phyloP scores from a whole-genome alignment of 495 filamentous ascomycete species.

The Glarea lozoyensis region DNA sequence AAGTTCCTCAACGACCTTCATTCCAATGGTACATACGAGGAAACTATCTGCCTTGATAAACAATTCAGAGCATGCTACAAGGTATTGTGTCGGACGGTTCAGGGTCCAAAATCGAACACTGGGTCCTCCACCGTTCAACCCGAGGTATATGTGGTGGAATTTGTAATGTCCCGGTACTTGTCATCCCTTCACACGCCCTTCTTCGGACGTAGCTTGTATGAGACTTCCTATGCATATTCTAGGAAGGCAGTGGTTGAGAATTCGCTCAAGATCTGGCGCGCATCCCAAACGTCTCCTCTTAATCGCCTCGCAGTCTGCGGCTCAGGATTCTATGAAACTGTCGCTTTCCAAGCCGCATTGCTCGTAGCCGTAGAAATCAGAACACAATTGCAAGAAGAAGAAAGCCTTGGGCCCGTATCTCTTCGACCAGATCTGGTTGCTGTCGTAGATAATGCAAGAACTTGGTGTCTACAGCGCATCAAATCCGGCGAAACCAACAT shows the following conservation, averaged over 20 bases:
- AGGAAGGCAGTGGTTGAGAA: slow-evolving; percentile 35
- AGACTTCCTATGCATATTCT: slow-evolving; percentile 32
- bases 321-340: slow-evolving; percentile 37
- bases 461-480: slow-evolving; percentile 33
- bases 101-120: slow-evolving; percentile 20
- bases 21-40: slow-evolving; percentile 27
- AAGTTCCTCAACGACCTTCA: slow-evolving; percentile 38
- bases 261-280: slow-evolving; percentile 39
- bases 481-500: slow-evolving; percentile 45
- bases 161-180: slow-evolving; percentile 28
- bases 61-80: slow-evolving; percentile 28
- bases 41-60: slow-evolving; percentile 27
- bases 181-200: slow-evolving; percentile 31
- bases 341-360: slow-evolving; percentile 31
- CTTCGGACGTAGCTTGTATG: slow-evolving; percentile 22
- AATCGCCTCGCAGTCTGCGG: slow-evolving; percentile 33
- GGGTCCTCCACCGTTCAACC: slow-evolving; percentile 20
- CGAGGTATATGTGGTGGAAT: slow-evolving; percentile 25
- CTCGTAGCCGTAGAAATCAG: slow-evolving; percentile 39
- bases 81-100: slow-evolving; percentile 29
- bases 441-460: slow-evolving; percentile 35
- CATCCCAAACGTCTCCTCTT: slow-evolving; percentile 31
- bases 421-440: slow-evolving; percentile 38
- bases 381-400: slow-evolving; percentile 40
- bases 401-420: slow-evolving; percentile 31